A percentile compares a stretch with the other conserved stretches of the same genome.
Evolutionary conservation across 2,329 filamentous ascomycete species (phyloP).

Genomic region (Xylogone sp.): DNA sequence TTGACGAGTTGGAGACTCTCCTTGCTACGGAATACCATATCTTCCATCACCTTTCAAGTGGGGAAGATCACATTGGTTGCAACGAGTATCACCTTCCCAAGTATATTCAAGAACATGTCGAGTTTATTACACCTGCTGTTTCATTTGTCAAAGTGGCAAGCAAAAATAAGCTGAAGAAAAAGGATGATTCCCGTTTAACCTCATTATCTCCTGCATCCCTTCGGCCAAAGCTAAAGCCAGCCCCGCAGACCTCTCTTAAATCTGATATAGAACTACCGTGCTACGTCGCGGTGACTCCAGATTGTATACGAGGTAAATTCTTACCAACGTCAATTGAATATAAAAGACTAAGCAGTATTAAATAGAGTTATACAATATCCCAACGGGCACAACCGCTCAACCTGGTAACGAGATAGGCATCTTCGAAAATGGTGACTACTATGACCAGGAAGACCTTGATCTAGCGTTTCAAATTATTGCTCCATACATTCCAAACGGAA

Average conservation of each 20-base stretch:
- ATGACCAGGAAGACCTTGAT: slow-evolving; percentile 37
- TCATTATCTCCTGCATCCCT: neutral
- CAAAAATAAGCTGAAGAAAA: slow-evolving; percentile 4
- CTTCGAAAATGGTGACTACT: slow-evolving; percentile 39
- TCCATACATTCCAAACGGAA: slow-evolving; percentile 30
- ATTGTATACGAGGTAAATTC: slow-evolving; percentile 1
- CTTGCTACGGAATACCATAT: slow-evolving; percentile 25
- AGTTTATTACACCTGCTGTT: slow-evolving; percentile 46
- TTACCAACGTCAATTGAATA: slow-evolving; percentile 24
- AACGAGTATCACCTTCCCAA: slow-evolving; percentile 45
- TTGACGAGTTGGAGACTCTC: slow-evolving; percentile 24
- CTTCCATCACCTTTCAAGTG: slow-evolving; percentile 45
- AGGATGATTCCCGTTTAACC: neutral
- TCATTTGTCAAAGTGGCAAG: slow-evolving; percentile 13
- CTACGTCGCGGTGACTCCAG: slow-evolving; percentile 3
- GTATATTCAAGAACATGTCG: slow-evolving; percentile 42
- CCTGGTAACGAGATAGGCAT: slow-evolving; percentile 40
- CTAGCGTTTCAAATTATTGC: slow-evolving; percentile 30
- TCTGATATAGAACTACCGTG: neutral
- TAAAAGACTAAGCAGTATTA: neutral
- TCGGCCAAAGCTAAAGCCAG: neutral
- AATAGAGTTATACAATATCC: slow-evolving; percentile 32
- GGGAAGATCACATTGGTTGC: slow-evolving; percentile 19
- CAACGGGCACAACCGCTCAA: slow-evolving; percentile 35
- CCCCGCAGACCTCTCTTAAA: neutral